These are phyloP conservation scores for Periconia macrospinosa DNA, from an alignment of 2,329 filamentous ascomycete species.

Conservation along the genomic window DNA sequence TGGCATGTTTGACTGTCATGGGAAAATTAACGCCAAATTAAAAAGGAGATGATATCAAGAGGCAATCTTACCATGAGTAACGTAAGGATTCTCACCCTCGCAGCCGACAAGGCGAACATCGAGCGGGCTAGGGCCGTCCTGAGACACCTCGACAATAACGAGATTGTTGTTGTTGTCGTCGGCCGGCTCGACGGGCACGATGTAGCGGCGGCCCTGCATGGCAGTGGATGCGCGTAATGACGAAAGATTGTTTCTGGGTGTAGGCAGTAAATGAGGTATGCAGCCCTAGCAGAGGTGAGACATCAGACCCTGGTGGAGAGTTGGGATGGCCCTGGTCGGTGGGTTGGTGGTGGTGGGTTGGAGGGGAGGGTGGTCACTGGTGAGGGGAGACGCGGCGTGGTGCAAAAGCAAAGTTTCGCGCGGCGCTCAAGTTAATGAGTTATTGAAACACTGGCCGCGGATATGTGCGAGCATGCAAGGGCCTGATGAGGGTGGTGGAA, in stretches of 20 bases:
- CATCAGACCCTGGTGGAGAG: conserved; percentile 8
- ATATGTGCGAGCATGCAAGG: too few relatives aligned
- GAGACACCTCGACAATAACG: conserved; percentile 63
- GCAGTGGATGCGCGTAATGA: conserved; percentile 3
- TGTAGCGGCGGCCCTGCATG: conserved; percentile 27
- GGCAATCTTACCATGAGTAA: conserved; percentile 57
- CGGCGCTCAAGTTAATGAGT: too few relatives aligned
- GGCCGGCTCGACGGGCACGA: conserved; percentile 63
- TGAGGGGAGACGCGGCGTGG: background rate
- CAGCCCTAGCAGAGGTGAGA: conserved; percentile 16
- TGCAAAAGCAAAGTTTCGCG: background rate
- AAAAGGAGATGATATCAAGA: conserved; percentile 12
- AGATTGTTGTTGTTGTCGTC: conserved; percentile 54
- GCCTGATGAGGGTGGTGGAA: too few relatives aligned
- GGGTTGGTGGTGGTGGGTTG: background rate
- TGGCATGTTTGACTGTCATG: conserved; percentile 32
- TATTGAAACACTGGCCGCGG: too few relatives aligned
- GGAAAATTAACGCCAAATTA: conserved; percentile 22
- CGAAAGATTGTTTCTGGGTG: background rate
- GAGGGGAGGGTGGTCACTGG: too few relatives aligned
- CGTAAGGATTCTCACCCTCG: conserved; percentile 65
- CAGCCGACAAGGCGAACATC: conserved; percentile 70
- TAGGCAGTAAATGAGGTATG: background rate
- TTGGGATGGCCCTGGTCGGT: conserved; percentile 18
- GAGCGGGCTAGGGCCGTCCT: conserved; percentile 56